Conservation (phyloP, 768 basidiomycete species). For the Fibroporia radiculosa region DNA sequence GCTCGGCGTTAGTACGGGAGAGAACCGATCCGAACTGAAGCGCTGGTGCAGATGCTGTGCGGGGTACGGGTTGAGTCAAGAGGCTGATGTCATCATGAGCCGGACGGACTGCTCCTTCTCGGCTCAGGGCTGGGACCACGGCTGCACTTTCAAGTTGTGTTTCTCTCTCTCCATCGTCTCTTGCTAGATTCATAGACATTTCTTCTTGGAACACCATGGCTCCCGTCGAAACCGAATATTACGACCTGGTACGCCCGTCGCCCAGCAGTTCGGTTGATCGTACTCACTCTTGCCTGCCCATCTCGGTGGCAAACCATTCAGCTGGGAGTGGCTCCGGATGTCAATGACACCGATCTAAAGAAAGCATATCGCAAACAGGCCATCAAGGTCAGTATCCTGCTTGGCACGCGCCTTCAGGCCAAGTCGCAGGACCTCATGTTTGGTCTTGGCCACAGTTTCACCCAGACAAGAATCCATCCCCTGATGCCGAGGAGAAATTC, state of each 20-base stretch:
- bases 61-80: no score
- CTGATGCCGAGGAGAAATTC: constrained; percentile 94
- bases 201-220: constrained; percentile 39
- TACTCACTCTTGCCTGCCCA: no score
- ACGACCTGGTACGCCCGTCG: constrained; percentile 68
- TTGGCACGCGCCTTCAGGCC: not conserved
- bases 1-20: no score
- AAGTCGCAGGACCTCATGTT: not conserved
- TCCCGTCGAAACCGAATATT: constrained; percentile 89
- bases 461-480: constrained; percentile 89
- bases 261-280: not conserved
- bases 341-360: constrained; percentile 76
- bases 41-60: no score
- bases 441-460: constrained; percentile 65
- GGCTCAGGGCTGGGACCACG: no score
- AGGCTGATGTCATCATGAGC: no score
- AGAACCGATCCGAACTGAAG: no score
- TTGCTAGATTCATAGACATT: not conserved
- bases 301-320: constrained; percentile 21
- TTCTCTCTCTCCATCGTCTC: not conserved
- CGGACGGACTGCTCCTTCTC: no score
- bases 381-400: constrained; percentile 58
- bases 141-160: not conserved
- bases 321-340: constrained; percentile 69
- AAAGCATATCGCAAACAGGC: constrained; percentile 94